Conservation (phyloP, 139 green algal species). For the Penium margaritaceum region DNA sequence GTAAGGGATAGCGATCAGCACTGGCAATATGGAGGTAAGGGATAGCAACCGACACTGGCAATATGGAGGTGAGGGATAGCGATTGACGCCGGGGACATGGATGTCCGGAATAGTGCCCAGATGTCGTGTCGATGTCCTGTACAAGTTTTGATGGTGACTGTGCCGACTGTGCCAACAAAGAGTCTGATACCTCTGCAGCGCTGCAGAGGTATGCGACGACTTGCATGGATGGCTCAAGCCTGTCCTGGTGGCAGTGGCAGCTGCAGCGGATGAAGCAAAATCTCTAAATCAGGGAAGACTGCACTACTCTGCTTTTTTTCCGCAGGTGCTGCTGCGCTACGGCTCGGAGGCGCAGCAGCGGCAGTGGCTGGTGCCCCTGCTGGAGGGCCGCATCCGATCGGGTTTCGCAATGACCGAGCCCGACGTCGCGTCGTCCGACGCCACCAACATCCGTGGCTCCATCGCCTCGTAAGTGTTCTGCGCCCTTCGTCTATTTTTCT, state of each 20-base stretch:
- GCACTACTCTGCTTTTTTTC: neutral
- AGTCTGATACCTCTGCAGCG: neutral
- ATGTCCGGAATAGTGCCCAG: neutral
- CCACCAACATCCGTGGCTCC: constrained; percentile 85
- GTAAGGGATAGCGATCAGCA: constrained; percentile 59
- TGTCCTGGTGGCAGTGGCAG: neutral
- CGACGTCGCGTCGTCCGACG: constrained; percentile 84
- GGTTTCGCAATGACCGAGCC: constrained; percentile 99
- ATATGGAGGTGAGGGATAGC: too few species aligned
- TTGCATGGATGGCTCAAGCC: neutral
- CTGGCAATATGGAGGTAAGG: constrained; percentile 94
- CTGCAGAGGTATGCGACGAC: neutral
- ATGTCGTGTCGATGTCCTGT: neutral
- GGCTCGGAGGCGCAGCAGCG: constrained; percentile 74
- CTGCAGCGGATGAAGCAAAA: too few species aligned
- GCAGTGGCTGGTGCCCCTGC: constrained; percentile 83
- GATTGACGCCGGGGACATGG: neutral
- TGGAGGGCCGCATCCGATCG: constrained; percentile 70
- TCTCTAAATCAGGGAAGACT: too few species aligned
- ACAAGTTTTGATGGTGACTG: neutral
- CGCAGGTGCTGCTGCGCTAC: constrained; percentile 66
- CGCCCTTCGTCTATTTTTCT: too few species aligned
- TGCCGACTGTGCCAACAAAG: neutral
- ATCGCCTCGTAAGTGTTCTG: constrained; percentile 5
- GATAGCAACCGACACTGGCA: neutral